phyloP scores from a whole-genome alignment of 1,139 yeast genomes.

The Zygoascus sp. region DNA sequence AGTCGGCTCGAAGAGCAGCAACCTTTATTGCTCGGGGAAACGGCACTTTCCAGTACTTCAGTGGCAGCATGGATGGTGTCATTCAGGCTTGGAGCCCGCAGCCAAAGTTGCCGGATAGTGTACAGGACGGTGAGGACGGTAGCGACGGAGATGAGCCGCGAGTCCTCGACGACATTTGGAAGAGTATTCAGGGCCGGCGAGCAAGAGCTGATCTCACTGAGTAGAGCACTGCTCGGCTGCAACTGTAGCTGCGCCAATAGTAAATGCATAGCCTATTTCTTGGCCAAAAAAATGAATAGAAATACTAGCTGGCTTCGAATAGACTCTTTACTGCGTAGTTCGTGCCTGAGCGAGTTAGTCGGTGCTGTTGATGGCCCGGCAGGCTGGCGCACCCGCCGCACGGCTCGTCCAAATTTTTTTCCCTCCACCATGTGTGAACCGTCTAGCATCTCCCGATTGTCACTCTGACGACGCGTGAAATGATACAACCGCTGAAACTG shows the following conservation, averaged over 20 bases:
- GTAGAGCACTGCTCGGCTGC: neutral
- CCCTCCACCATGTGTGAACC: too few species aligned
- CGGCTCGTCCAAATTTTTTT: neutral
- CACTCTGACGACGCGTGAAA: neutral
- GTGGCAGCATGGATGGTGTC: slow-evolving; percentile 36
- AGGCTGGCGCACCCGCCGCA: too few species aligned
- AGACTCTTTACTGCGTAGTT: too few species aligned
- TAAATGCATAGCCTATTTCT: neutral
- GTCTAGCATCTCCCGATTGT: neutral
- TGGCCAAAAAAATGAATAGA: neutral
- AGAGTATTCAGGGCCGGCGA: neutral
- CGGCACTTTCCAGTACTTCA: slow-evolving; percentile 26
- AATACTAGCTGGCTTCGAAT: too few species aligned
- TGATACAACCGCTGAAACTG: slow-evolving; percentile 3
- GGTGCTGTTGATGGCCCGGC: too few species aligned
- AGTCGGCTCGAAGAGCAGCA: slow-evolving; percentile 38
- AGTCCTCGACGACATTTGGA: slow-evolving; percentile 9
- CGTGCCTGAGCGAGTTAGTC: too few species aligned
- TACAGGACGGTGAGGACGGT: slow-evolving; percentile 11
- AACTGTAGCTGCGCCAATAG: neutral
- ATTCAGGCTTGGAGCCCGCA: slow-evolving; percentile 32
- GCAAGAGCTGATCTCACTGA: neutral
- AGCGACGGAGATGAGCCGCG: slow-evolving; percentile 4
- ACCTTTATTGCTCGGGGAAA: slow-evolving; percentile 50
- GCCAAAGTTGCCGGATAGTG: neutral